Evolutionary conservation across 768 basidiomycete genomes (phyloP).

Genomic region (Rhizopogon roseolus): DNA sequence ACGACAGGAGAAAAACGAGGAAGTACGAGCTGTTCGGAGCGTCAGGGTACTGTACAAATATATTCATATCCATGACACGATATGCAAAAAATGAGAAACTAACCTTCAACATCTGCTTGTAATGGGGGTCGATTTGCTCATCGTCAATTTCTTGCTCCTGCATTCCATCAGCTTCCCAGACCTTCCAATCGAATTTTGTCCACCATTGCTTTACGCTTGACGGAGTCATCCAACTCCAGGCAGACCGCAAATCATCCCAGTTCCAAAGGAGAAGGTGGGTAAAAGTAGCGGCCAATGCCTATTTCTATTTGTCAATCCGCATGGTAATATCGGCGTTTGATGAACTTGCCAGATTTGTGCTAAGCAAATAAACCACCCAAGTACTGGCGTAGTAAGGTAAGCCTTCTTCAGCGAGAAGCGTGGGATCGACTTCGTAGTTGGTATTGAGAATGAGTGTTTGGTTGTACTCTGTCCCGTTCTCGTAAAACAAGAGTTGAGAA

Average conservation of each 20-base stretch:
- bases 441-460: slow-evolving; percentile 49
- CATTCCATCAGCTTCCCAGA: slow-evolving; percentile 24
- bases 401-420: slow-evolving; percentile 40
- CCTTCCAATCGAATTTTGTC: slow-evolving; percentile 33
- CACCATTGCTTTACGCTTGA: slow-evolving; percentile 26
- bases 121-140: slow-evolving; percentile 48
- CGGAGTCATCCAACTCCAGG: slow-evolving; percentile 44
- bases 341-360: slow-evolving; percentile 41
- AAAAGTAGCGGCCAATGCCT: slow-evolving; percentile 40
- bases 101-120: slow-evolving; percentile 45
- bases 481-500: slow-evolving; percentile 45
- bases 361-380: slow-evolving; percentile 21
- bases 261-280: slow-evolving; percentile 53
- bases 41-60: slow-evolving; percentile 25
- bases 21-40: slow-evolving; percentile 30
- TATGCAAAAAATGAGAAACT: neutral
- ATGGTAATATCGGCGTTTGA: slow-evolving; percentile 34
- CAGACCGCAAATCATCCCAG: slow-evolving; percentile 38
- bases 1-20: slow-evolving; percentile 19
- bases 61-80: no score
- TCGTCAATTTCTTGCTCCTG: slow-evolving; percentile 26
- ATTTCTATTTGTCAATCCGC: slow-evolving; percentile 14
- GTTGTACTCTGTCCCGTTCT: slow-evolving; percentile 48
- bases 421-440: slow-evolving; percentile 45
- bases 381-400: slow-evolving; percentile 26